phyloP scores from a whole-genome alignment of 2,329 filamentous ascomycete genomes.

The Botryotinia convoluta region DNA sequence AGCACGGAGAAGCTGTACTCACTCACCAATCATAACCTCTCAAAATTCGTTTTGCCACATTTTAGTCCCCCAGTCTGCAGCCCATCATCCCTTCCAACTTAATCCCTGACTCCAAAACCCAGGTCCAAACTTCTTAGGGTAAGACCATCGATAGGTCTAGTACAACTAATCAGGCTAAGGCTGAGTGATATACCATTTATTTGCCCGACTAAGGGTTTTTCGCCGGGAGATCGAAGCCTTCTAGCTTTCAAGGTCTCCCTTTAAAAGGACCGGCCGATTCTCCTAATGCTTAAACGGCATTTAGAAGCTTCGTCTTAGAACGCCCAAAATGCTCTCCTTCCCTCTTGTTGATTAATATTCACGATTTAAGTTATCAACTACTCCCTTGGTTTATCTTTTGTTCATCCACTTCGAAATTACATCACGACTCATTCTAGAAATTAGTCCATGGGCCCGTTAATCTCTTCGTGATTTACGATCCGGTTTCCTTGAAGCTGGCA shows the following conservation, averaged over 20 bases:
- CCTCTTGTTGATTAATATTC: not conserved
- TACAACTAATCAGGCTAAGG: slow-evolving; percentile 16
- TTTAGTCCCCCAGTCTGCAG: not conserved
- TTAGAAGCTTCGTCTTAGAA: not conserved
- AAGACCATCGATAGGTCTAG: slow-evolving; percentile 2
- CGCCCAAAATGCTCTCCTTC: not conserved
- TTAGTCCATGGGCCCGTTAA: not conserved
- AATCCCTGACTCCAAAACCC: not conserved
- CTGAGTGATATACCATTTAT: slow-evolving; percentile 6
- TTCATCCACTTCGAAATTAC: not conserved
- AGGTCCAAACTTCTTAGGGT: not conserved
- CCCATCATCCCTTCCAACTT: not conserved
- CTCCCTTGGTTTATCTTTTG: not conserved
- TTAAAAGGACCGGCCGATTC: slow-evolving; percentile 13
- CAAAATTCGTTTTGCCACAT: not conserved
- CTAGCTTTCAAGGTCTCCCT: not conserved
- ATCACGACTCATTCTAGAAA: not conserved
- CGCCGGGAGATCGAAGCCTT: not conserved
- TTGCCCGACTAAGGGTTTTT: not conserved
- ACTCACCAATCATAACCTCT: not conserved
- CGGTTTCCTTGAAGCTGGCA: not conserved
- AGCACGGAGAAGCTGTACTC: not conserved
- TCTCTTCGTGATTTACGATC: not conserved
- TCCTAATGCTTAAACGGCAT: slow-evolving; percentile 6
- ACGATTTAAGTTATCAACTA: not conserved